Conservation (phyloP, 306 rosid genomes). For the Lathyrus tuberosus region DNA sequence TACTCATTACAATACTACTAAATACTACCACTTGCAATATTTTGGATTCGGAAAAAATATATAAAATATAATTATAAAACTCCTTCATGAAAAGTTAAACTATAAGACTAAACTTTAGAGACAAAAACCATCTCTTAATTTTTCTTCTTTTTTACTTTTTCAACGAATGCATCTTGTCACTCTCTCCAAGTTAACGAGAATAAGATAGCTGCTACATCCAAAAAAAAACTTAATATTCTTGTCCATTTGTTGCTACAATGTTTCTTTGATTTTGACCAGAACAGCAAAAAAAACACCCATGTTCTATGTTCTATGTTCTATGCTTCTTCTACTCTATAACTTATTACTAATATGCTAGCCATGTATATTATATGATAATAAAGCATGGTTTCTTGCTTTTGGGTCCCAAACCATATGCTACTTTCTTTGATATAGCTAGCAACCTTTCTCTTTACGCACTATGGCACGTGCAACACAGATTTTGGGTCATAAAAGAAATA, state of each 20-base stretch:
- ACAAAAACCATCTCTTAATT: background rate
- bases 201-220: slow-evolving; percentile 10
- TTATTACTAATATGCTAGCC: background rate
- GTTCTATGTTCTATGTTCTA: slow-evolving; percentile 10
- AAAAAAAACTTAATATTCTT: slow-evolving; percentile 5
- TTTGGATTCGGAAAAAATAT: background rate
- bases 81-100: background rate
- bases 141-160: background rate
- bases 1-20: background rate
- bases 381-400: slow-evolving; percentile 33
- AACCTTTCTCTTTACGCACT: slow-evolving; percentile 56
- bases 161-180: slow-evolving; percentile 26
- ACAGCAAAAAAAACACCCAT: slow-evolving; percentile 41
- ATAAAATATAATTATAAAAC: background rate
- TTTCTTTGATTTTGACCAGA: slow-evolving; percentile 40
- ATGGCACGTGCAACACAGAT: slow-evolving; percentile 54
- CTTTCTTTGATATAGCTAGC: slow-evolving; percentile 40
- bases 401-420: slow-evolving; percentile 57
- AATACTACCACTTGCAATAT: background rate
- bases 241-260: slow-evolving; percentile 46
- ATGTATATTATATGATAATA: background rate
- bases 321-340: slow-evolving; percentile 33
- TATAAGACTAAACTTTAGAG: too few relatives aligned
- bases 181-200: background rate
- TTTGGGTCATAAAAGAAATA: slow-evolving; percentile 12